A percentile compares a stretch with the other conserved stretches of the same genome.
Evolutionary conservation across 768 basidiomycete species (phyloP).

Genomic region (Pleurotus pulmonarius): DNA sequence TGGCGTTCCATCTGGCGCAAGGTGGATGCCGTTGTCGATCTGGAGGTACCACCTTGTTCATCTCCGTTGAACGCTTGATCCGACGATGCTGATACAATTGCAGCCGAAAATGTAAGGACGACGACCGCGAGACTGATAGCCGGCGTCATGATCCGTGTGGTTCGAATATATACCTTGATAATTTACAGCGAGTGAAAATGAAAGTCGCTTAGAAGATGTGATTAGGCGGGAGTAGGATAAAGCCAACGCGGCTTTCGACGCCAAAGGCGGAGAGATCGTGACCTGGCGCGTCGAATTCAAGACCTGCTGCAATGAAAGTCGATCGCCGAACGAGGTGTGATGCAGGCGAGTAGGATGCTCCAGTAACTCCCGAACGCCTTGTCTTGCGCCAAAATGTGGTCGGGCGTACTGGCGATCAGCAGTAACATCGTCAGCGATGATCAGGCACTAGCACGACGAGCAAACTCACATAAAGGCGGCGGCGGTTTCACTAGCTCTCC

Average conservation of each 20-base stretch:
- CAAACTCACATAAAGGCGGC: constrained; percentile 59
- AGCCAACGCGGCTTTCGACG: constrained; percentile 53
- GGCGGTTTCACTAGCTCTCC: constrained; percentile 56
- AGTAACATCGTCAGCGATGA: neutral
- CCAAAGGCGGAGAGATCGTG: constrained; percentile 61
- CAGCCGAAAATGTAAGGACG: neutral
- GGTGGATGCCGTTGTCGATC: neutral
- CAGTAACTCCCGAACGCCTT: constrained; percentile 65
- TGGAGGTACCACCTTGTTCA: neutral
- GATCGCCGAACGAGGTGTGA: constrained; percentile 72
- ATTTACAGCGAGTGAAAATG: neutral
- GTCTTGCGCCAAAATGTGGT: constrained; percentile 81
- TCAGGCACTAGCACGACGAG: neutral
- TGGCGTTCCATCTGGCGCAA: constrained; percentile 1
- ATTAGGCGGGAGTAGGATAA: constrained; percentile 43
- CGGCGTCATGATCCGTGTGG: neutral
- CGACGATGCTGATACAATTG: neutral
- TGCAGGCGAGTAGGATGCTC: constrained; percentile 69
- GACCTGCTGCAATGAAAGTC: constrained; percentile 77
- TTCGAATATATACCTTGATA: no score
- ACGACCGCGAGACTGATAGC: neutral
- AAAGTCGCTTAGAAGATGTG: constrained; percentile 14
- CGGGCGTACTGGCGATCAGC: constrained; percentile 55
- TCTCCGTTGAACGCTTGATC: neutral
- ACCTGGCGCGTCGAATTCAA: constrained; percentile 57